Base-by-base conservation (phyloP, 2,329 filamentous ascomycete species). In the Sporothrix dimorphospora region DNA sequence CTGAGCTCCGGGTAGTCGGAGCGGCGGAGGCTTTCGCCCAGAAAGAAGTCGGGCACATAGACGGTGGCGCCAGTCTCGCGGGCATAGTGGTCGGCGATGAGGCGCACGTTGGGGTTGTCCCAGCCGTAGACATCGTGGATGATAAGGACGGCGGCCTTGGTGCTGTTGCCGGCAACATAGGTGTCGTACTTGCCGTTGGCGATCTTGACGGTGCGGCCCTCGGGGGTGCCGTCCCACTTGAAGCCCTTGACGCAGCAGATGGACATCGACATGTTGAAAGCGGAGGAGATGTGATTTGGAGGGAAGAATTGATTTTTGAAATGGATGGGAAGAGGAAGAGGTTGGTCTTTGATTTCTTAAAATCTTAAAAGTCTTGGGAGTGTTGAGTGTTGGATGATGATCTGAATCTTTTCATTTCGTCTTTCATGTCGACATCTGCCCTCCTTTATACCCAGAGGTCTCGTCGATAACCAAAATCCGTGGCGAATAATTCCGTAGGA, bases 81-180 rank as follows among this genome's bases (percentile, higher is more conserved):
- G 4, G 85, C 85, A 75, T 84, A 84, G 68, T 79, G 79, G 76
- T 88, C 85, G 1, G 85, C 85, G 65, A 87, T 77, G 14, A 87
- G 77, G 16, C 84, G 80, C 47, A 81, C 80, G 78, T 87, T 87
- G 55, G 80, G 76, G 59, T 86, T 83, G 1, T 80, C 79, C 83
- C 85, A 87, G 55, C 85, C 85, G 73, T 86, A 85, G 0, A 83
- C 79, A 76, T 87, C 85, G n/a, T 85, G 82, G 51, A 87, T 79
- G 65, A 86, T 78, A 55, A 87, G 80, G 27, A 87, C 78, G 69
- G 84, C 83, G 5, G 79, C 81, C n/a, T 81, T 80, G 8, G 79
- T 74, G 53, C 79, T 77, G 14, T 76, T 76, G 45, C 81, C 80
- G 3, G 82, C 79, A 49, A 86, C 77, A 73, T 86, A 86, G 21